Evolutionary conservation across 75 land plant genomes (phyloP).

Genomic region (Isoetes taiwanensis): DNA sequence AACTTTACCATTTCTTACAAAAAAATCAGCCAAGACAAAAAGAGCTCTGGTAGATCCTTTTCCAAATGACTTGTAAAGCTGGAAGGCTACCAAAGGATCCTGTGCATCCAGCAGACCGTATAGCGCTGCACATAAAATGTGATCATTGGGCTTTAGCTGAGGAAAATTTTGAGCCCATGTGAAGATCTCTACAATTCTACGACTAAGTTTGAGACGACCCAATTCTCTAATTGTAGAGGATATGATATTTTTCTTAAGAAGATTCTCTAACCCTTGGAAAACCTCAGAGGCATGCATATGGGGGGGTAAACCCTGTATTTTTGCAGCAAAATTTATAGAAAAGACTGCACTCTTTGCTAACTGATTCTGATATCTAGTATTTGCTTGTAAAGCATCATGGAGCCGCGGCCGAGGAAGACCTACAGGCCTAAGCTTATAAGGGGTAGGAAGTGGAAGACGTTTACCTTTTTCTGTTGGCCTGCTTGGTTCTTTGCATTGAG

Average conservation of each 20-base stretch:
- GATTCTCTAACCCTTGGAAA: too few relatives aligned
- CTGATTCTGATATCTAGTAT: too few relatives aligned
- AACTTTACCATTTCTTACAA: slow-evolving; percentile 36
- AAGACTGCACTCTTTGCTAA: too few relatives aligned
- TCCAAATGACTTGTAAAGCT: too few relatives aligned
- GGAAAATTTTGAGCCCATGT: slow-evolving; percentile 60
- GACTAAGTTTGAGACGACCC: slow-evolving; percentile 50
- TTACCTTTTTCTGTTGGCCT: slow-evolving; percentile 29
- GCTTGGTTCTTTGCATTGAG: slow-evolving; percentile 28
- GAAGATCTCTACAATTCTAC: slow-evolving; percentile 40
- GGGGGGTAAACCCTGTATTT: too few relatives aligned
- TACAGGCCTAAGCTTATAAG: slow-evolving; percentile 35
- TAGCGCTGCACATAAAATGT: slow-evolving; percentile 37
- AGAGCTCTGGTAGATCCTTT: slow-evolving; percentile 29
- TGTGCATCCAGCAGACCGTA: slow-evolving; percentile 42
- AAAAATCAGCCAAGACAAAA: slow-evolving; percentile 38
- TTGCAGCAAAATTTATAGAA: too few relatives aligned
- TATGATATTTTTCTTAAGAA: too few relatives aligned
- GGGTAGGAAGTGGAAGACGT: slow-evolving; percentile 43
- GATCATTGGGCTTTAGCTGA: slow-evolving; percentile 48
- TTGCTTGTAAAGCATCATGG: too few relatives aligned
- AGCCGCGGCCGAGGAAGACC: slow-evolving; percentile 40
- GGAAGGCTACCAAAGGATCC: slow-evolving; percentile 23
- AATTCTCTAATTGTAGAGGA: too few relatives aligned
- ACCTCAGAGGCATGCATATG: too few relatives aligned